Percentiles rank a stretch among this genome's conserved stretches.
Conservation (phyloP, 495 filamentous ascomycete species). For the Xylaria grammica region DNA sequence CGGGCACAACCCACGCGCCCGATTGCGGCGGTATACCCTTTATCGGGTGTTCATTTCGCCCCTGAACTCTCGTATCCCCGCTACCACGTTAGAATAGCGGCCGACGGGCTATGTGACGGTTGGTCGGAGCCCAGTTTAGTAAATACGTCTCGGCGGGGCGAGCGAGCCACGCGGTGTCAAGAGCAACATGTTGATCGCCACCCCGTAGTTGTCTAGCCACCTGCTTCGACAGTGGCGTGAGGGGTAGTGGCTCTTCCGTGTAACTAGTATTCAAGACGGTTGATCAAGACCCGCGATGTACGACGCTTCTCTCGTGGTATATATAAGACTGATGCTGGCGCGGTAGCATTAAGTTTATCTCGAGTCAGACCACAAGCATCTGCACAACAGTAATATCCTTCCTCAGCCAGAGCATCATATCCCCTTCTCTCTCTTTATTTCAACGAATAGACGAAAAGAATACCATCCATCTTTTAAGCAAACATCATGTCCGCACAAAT, state of each 20-base stretch:
- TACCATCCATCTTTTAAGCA: not conserved
- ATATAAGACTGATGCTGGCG: not conserved
- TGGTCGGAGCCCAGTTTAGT: not conserved
- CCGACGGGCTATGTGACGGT: not conserved
- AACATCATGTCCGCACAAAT: constrained; percentile 49
- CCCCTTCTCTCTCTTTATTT: not conserved
- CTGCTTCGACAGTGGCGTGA: not conserved
- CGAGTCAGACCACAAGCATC: not conserved
- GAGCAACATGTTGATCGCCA: constrained; percentile 22
- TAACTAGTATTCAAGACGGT: not conserved
- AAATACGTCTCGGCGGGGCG: constrained; percentile 1
- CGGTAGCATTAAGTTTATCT: not conserved
- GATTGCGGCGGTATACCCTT: no score
- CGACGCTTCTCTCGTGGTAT: not conserved
- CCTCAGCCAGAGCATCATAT: not conserved
- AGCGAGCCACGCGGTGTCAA: constrained; percentile 8
- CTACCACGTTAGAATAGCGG: not conserved
- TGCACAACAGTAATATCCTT: not conserved
- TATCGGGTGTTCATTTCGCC: no score
- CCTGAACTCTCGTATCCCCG: no score
- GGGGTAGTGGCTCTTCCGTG: not conserved
- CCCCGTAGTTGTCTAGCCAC: constrained; percentile 6
- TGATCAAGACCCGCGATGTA: not conserved
- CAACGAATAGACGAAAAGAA: no score
- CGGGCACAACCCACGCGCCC: no score